phyloP scores from a whole-genome alignment of 768 basidiomycete genomes.

The Leccinum incarnatum region DNA sequence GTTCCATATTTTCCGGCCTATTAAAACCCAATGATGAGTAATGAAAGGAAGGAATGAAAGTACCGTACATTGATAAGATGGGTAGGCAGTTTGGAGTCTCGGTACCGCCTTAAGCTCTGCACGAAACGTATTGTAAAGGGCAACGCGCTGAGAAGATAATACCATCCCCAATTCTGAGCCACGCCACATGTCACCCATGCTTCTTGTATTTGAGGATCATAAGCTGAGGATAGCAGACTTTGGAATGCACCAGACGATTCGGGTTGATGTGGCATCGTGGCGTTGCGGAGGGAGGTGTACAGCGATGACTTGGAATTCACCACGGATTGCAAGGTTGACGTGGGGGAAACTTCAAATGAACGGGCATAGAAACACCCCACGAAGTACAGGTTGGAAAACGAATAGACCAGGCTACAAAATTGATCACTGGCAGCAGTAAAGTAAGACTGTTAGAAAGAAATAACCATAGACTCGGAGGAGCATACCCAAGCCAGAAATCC shows the following conservation, averaged over 20 bases:
- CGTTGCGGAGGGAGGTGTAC: neutral
- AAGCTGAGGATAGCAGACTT: constrained; percentile 4
- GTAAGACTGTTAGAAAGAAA: neutral
- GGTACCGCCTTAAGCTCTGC: constrained; percentile 85
- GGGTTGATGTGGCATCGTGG: neutral
- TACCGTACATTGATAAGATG: constrained; percentile 80
- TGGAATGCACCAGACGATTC: neutral
- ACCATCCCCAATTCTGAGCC: constrained; percentile 53
- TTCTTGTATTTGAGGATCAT: constrained; percentile 37
- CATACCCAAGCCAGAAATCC: constrained; percentile 87
- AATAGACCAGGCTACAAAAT: constrained; percentile 73
- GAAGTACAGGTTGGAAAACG: constrained; percentile 67
- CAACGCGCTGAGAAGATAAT: constrained; percentile 55
- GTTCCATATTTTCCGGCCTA: constrained; percentile 83
- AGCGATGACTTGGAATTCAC: no score
- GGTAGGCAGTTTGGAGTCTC: constrained; percentile 65
- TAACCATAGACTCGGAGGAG: neutral
- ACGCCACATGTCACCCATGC: constrained; percentile 42
- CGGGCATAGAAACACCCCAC: constrained; percentile 67
- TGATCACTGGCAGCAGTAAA: constrained; percentile 54
- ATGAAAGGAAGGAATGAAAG: neutral
- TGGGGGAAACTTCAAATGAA: constrained; percentile 1
- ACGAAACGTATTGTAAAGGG: constrained; percentile 76
- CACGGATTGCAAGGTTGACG: neutral
- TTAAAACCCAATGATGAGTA: neutral